These are phyloP conservation scores for Paecilomyces niveus DNA, from an alignment of 2,329 filamentous ascomycete species.

Conservation along the genomic window DNA sequence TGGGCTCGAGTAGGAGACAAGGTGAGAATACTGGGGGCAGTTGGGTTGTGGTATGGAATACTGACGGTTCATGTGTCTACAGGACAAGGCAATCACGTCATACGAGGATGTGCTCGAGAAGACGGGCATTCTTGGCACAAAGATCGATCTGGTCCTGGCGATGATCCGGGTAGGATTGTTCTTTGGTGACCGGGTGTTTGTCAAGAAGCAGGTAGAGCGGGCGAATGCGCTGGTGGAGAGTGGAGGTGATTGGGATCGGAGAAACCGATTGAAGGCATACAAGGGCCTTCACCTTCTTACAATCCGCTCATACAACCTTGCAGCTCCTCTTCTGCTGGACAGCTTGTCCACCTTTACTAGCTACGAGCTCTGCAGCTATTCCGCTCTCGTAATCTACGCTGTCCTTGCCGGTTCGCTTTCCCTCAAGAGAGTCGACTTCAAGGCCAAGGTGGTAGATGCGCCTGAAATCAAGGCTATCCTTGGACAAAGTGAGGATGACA, in stretches of 20 bases:
- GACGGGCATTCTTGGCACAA: slow-evolving; percentile 91
- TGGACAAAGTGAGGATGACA: slow-evolving; percentile 73
- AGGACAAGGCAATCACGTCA: slow-evolving; percentile 90
- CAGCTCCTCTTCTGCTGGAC: slow-evolving; percentile 89
- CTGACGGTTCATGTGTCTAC: slow-evolving; percentile 3
- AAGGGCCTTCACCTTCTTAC: slow-evolving; percentile 91
- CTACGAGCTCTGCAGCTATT: slow-evolving; percentile 97
- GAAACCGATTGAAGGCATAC: slow-evolving; percentile 98
- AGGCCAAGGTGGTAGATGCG: slow-evolving; percentile 96
- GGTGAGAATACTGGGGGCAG: slow-evolving; percentile 44
- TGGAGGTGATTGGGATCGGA: slow-evolving; percentile 95
- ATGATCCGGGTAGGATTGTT: slow-evolving; percentile 95
- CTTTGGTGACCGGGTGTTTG: slow-evolving; percentile 85
- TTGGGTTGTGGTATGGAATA: neutral
- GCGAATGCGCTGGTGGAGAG: slow-evolving; percentile 86
- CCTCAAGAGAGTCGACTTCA: slow-evolving; percentile 95
- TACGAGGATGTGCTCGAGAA: slow-evolving; percentile 95
- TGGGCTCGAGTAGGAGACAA: slow-evolving; percentile 95
- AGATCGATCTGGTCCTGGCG: slow-evolving; percentile 93
- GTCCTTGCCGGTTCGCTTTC: slow-evolving; percentile 91
- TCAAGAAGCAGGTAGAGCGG: slow-evolving; percentile 89
- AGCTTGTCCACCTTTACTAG: slow-evolving; percentile 97
- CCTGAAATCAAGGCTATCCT: slow-evolving; percentile 97
- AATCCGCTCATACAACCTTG: slow-evolving; percentile 79
- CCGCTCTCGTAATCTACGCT: slow-evolving; percentile 86